phyloP scores from a whole-genome alignment of 495 filamentous ascomycete species.

The Penicillium macrosclerotiorum region DNA sequence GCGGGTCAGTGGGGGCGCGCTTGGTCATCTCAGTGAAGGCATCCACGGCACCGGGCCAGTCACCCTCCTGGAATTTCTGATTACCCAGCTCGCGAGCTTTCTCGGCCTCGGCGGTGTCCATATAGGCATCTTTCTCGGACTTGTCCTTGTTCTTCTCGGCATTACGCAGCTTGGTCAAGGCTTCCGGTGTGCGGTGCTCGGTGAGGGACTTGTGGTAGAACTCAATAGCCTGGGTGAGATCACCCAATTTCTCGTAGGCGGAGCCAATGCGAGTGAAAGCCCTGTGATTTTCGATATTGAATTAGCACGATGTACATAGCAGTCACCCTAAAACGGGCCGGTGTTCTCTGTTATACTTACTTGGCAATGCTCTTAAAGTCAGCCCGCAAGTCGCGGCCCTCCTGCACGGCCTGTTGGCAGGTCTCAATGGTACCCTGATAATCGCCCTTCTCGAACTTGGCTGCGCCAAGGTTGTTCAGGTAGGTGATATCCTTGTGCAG shows the following conservation, averaged over 20 bases:
- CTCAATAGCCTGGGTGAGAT: conserved; percentile 78
- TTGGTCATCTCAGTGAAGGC: conserved; percentile 98
- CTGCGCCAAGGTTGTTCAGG: conserved; percentile 92
- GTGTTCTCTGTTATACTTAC: conserved; percentile 43
- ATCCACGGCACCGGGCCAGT: conserved; percentile 94
- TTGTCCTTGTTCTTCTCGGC: conserved; percentile 87
- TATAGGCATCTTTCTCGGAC: conserved; percentile 72
- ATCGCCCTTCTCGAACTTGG: conserved; percentile 94
- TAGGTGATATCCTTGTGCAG: conserved; percentile 95
- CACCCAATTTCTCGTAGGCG: conserved; percentile 83
- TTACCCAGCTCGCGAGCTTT: conserved; percentile 94
- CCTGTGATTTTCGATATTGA: too few relatives aligned
- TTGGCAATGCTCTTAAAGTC: conserved; percentile 98
- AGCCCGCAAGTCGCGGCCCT: conserved; percentile 79
- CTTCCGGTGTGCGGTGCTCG: conserved; percentile 94
- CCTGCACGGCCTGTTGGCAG: conserved; percentile 84
- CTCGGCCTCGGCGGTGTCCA: conserved; percentile 89
- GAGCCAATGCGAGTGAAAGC: conserved; percentile 88
- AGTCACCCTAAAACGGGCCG: too few relatives aligned
- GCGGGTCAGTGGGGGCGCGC: conserved; percentile 86
- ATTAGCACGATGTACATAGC: too few relatives aligned
- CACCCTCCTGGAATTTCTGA: conserved; percentile 90
- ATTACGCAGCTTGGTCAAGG: conserved; percentile 87
- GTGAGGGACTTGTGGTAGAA: conserved; percentile 91
- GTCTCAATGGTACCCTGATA: conserved; percentile 79